Base-by-base conservation (phyloP, 2,329 filamentous ascomycete species). In the Trichoderma asperellum region DNA sequence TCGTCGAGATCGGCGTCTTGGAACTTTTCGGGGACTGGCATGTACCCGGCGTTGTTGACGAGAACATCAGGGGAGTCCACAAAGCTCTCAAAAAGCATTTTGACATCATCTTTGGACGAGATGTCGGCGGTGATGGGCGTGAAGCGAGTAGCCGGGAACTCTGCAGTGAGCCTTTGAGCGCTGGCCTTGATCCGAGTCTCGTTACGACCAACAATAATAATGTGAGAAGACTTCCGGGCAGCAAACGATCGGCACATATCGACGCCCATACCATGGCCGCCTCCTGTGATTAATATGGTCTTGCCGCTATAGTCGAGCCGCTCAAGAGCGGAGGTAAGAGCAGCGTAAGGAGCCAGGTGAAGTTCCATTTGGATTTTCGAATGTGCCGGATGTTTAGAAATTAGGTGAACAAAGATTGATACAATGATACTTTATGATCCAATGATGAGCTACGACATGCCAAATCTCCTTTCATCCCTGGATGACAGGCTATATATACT, bases 161-260 rank as follows among this genome's bases (percentile, higher is more conserved):
- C 32, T 2, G 18, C 61, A 11, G 47, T 6, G 29, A 64, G 61
- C 21, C 55, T 53, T 2, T 49, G 34, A 14, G 61, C 61, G 10
- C 21, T 40, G 5, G 49, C 24, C 34, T 55, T 34, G 24, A 64
- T 18, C 1, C 47, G 61, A 5, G 34, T 16, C n/a, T 55, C 32
- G 16, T 55, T 64, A 21, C 61, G 61, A 4, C 61, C 61, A 12
- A 64, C 61, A 8, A 64, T 64, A n/a, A 55, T 29, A 8, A 55
- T 35, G 2, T 64, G 29, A 34, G 47, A 34, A 29, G 61, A 34
- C 0, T 55, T 64, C 16, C 47, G 14, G 12, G 34, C 47, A 21
- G 61, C 47, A 21, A 64, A 64, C 0, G 61, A 64, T 24, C 49
- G 47, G 4, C 47, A 64, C 47, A 64, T 64, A 16, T 55, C 34